A percentile compares a stretch with the other conserved stretches of the same genome.
Evolutionary conservation across 345 rosid species (phyloP).

Genomic region (Leavenworthia alabamica): DNA sequence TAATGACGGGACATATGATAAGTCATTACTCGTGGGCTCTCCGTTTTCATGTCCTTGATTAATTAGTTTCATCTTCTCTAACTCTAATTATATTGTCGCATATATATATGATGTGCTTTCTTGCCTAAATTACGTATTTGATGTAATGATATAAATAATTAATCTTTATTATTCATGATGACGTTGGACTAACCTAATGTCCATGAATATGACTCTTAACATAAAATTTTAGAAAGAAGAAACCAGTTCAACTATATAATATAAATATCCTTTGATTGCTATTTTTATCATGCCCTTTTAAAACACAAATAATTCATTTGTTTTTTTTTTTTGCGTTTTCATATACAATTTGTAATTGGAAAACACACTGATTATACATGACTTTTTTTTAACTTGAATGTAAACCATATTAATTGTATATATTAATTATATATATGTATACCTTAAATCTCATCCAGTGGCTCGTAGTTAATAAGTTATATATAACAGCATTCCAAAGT

Average conservation of each 20-base stretch:
- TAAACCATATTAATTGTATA: background rate
- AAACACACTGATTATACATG: background rate
- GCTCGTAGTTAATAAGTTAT: background rate
- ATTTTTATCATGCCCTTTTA: background rate
- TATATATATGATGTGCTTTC: background rate
- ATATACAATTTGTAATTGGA: background rate
- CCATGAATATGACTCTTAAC: too few relatives aligned
- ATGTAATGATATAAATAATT: background rate
- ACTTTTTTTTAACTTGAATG: too few relatives aligned
- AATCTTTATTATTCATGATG: conserved; percentile 11
- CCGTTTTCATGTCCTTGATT: conserved; percentile 6
- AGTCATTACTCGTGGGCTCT: background rate
- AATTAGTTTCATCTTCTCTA: conserved; percentile 17
- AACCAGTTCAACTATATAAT: too few relatives aligned
- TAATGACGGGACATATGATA: too few relatives aligned
- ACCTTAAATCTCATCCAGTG: background rate
- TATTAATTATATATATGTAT: background rate
- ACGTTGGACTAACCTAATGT: conserved; percentile 16
- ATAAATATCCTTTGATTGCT: too few relatives aligned
- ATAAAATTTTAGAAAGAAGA: too few relatives aligned
- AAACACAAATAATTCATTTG: background rate
- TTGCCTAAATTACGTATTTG: background rate
- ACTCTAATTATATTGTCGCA: conserved; percentile 14
- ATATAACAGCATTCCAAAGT: background rate
- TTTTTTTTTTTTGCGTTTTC: background rate